A percentile compares a stretch with the other conserved stretches of the same genome.
phyloP scores from a whole-genome alignment of 2,329 filamentous ascomycete genomes.

The Pseudocercospora eumusae region DNA sequence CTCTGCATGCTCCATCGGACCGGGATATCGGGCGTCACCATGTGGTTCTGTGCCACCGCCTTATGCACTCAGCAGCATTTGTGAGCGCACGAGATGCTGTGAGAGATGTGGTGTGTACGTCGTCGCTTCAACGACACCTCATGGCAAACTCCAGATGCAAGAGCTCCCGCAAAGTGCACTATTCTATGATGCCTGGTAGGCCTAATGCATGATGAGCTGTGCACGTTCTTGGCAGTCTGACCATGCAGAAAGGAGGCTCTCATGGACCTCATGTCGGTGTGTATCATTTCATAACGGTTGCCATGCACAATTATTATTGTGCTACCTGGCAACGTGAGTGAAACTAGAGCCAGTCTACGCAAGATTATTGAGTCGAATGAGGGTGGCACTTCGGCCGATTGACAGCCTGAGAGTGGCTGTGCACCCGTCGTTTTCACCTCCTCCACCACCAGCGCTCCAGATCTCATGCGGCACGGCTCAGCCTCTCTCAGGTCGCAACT shows the following conservation, averaged over 20 bases:
- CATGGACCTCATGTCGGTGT: slow-evolving; percentile 16
- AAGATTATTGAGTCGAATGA: slow-evolving; percentile 7
- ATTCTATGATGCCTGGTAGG: slow-evolving; percentile 8
- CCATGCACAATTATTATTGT: slow-evolving; percentile 16
- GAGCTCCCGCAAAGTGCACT: slow-evolving; percentile 3
- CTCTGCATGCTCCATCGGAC: slow-evolving; percentile 9
- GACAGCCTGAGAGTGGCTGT: slow-evolving; percentile 11
- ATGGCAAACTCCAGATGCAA: neutral
- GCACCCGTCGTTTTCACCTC: too few relatives aligned
- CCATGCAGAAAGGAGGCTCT: slow-evolving; percentile 8
- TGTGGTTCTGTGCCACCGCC: slow-evolving; percentile 21
- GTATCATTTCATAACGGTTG: slow-evolving; percentile 7
- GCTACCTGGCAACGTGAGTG: slow-evolving; percentile 15
- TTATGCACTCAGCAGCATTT: slow-evolving; percentile 22
- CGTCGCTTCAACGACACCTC: neutral
- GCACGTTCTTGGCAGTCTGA: slow-evolving; percentile 12
- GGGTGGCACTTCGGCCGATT: slow-evolving; percentile 5
- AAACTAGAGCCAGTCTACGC: slow-evolving; percentile 9
- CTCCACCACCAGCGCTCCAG: too few relatives aligned
- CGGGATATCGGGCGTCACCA: slow-evolving; percentile 16
- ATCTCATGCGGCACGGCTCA: slow-evolving; percentile 7
- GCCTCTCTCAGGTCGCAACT: slow-evolving; percentile 1
- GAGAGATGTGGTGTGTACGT: neutral
- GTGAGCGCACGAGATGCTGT: slow-evolving; percentile 7
- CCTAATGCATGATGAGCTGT: slow-evolving; percentile 24